Evolutionary conservation across 352 stramenopile species (phyloP), one percentile per base, ranked within the genome.

Genomic region (Phytophthora melonis): DNA sequence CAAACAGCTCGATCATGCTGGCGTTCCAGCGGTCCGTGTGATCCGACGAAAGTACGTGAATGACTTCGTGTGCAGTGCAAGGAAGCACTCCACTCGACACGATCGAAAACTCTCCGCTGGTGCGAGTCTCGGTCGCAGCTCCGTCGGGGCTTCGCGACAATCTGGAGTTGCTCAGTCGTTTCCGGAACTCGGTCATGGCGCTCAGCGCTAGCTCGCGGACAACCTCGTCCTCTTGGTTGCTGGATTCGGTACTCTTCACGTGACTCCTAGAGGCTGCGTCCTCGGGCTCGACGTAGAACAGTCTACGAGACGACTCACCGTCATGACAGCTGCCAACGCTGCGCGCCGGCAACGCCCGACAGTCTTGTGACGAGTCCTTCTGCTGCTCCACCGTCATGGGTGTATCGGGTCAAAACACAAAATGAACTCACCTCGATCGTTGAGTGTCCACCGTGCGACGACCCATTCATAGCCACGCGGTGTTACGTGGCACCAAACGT

Each of bases 21-120:
- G 73, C 68, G 63, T 80, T 80, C 62, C 70, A 77, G 45, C 68
- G 63, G 55, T 80, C 73, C 23, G 70, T 63, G 59, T 77, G 52
- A 23, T 66, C 64, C 25, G 47, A 39, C 14, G 68, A 77, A 9
- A 80, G 39, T 27, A 70, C 64, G 19, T 68, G 49, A 2, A 57
- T 61, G 47, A 80, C 14, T 55, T 80, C 73, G 47, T 64, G 47
- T 19, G 63, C 64, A 5, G 63, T 77, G 58, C 73, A 77, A 13
- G 68, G 63, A 30, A 80, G 21, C 30, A 72, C 58, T 10, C 53
- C 55, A 59, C 68, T 77, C 36, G 69, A 58, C 45, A 70, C 50
- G 70, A 74, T 54, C 10, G 57, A 34, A 67, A 74, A 77, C 43
- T 63, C 30, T 50, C 39, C 63, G 18, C 39, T 8, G 6, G 64